Evolutionary conservation across 2,329 filamentous ascomycete species (phyloP), one percentile per base, ranked within the genome.

Genomic region (Dactylonectria macrodidyma): DNA sequence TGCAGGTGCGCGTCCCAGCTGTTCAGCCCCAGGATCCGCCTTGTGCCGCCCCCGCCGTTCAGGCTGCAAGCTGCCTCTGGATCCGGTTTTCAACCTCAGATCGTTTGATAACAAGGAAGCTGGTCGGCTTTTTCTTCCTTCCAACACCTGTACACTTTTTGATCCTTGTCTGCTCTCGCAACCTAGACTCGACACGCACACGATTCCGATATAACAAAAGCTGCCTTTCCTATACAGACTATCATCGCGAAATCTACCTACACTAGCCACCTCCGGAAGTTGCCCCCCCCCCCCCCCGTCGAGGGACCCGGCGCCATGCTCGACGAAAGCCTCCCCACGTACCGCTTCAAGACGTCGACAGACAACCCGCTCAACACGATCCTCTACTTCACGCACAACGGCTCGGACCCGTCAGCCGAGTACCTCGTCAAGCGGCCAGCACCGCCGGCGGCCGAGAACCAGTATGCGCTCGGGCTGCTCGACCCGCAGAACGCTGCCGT

Each of bases 301-400:
- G 30, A 47, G 34, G 26, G 51, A 19, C 57, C 63, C 65, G 41
- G 58, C 66, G 71, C 66, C 34, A 97, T 97, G 95, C 88, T 97
- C 76, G 95, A 97, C 90, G 94, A 97, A 80, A 97, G 95, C 81
- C 89, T 98, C n/a, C 95, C 95, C 63, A 94, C 87, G 51, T 91
- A 90, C 77, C 86, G 83, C 74, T 87, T 87, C 78, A 86, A 84
- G 70, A 81, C 83, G 22, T 84, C 84, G 38, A 81, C 86, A 65
- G 85, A 89, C 63, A 86, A 87, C 75, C 84, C 87, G 6, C 83
- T 85, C 67, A 83, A 87, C 78, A 92, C 82, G 73, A 85, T 87
- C 77, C 86, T 89, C 65, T 89, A 86, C 80, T 89, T 88, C 73
- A 84, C 87, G 7, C 85, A 97, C 75, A 90, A 95, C 81, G 95